Evolutionary conservation across 73 alveolate genomes (phyloP).

Genomic region (Paramecium biaurelia): DNA sequence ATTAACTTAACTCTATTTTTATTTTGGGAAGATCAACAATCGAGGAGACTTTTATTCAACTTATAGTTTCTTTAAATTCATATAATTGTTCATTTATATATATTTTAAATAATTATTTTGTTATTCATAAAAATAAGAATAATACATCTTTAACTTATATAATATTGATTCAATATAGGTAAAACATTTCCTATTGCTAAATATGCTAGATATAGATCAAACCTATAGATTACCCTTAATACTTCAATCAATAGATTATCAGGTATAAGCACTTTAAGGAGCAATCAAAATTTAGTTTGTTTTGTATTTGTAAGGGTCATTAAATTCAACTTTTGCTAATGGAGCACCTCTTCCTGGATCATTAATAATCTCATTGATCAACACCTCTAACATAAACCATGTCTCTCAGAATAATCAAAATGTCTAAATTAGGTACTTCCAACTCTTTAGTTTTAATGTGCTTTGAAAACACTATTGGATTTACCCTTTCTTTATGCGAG

Average conservation of each 20-base stretch:
- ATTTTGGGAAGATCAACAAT: not conserved
- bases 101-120: not conserved
- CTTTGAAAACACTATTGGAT: constrained; percentile 59
- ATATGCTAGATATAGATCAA: constrained; percentile 62
- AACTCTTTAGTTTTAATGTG: constrained; percentile 63
- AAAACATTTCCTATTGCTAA: constrained; percentile 93
- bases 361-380: constrained; percentile 86
- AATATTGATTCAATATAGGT: constrained; percentile 88
- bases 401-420: constrained; percentile 67
- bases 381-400: constrained; percentile 67
- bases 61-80: not conserved
- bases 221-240: constrained; percentile 65
- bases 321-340: constrained; percentile 92
- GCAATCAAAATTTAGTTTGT: constrained; percentile 93
- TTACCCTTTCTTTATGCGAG: constrained; percentile 68
- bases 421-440: constrained; percentile 65
- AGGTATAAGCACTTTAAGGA: constrained; percentile 94
- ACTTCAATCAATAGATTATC: constrained; percentile 95
- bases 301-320: constrained; percentile 94
- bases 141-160: not conserved
- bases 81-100: not conserved
- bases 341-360: constrained; percentile 99
- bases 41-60: not conserved
- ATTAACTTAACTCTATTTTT: not conserved
- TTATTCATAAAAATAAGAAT: not conserved